phyloP scores from a whole-genome alignment of 2,329 filamentous ascomycete genomes.

The Fusarium udum region DNA sequence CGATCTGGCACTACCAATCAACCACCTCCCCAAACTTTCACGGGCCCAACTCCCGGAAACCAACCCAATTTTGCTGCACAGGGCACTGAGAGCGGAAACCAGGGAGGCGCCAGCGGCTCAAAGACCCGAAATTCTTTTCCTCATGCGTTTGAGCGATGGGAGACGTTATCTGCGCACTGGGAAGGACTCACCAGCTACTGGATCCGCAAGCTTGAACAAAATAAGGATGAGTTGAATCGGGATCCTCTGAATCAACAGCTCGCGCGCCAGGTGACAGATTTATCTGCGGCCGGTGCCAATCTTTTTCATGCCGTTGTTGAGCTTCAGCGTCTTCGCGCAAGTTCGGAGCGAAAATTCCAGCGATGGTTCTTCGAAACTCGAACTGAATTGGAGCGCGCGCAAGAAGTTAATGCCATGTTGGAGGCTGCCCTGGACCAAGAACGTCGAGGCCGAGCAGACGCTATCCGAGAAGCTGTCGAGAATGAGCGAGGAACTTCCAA shows the following conservation, averaged over 20 bases:
- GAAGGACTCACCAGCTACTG: constrained; percentile 97
- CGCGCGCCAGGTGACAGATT: constrained; percentile 91
- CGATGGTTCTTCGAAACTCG: constrained; percentile 98
- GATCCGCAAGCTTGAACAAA: constrained; percentile 92
- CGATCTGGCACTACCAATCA: constrained; percentile 29
- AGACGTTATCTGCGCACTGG: constrained; percentile 96
- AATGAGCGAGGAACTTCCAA: constrained; percentile 77
- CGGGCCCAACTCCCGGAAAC: constrained; percentile 27
- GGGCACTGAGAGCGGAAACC: constrained; percentile 27
- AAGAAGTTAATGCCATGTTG: constrained; percentile 84
- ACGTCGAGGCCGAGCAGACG: constrained; percentile 73
- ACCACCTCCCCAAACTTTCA: constrained; percentile 36
- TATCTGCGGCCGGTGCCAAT: constrained; percentile 97
- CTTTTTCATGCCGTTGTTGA: constrained; percentile 98
- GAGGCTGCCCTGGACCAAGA: constrained; percentile 80
- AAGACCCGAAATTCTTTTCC: constrained; percentile 79
- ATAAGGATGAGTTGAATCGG: constrained; percentile 82
- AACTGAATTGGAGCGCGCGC: constrained; percentile 83
- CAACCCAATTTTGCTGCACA: constrained; percentile 32
- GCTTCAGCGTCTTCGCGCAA: constrained; percentile 89
- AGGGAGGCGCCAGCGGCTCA: constrained; percentile 33
- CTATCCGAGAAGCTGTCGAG: constrained; percentile 71
- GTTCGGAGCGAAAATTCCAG: constrained; percentile 97
- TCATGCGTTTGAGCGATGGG: constrained; percentile 97
- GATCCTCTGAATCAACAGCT: constrained; percentile 89